Evolutionary conservation across 345 rosid species (phyloP).

Genomic region (Eucalyptus pumila): DNA sequence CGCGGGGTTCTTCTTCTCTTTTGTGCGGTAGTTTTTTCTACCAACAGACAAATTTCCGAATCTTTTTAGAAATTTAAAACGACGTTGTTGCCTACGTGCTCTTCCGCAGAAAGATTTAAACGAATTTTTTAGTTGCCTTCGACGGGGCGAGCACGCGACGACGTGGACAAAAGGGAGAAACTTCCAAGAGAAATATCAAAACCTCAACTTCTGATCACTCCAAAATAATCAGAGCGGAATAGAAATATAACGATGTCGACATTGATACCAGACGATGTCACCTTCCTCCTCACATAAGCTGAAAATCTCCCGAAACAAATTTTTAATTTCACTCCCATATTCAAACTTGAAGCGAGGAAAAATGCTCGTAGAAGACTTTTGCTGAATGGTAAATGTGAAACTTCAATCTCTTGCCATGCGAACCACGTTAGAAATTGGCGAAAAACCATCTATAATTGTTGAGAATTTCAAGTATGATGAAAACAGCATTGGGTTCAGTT

Average conservation of each 20-base stretch:
- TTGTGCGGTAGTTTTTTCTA: background rate
- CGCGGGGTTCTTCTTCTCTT: background rate
- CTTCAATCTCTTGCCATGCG: background rate
- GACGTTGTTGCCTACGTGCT: too few species aligned
- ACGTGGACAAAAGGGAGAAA: background rate
- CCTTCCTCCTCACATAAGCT: background rate
- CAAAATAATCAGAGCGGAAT: background rate
- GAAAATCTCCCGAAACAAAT: background rate
- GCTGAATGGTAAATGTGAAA: too few species aligned
- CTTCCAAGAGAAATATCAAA: background rate
- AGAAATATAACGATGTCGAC: too few species aligned
- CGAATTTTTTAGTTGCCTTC: background rate
- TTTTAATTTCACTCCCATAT: background rate
- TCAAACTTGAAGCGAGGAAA: background rate
- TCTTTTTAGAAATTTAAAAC: background rate
- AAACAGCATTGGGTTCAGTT: too few species aligned
- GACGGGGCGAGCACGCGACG: background rate
- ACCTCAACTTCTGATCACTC: background rate
- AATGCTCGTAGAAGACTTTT: background rate
- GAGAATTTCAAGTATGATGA: background rate
- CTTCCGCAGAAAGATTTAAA: background rate
- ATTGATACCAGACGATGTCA: background rate
- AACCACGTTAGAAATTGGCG: rapidly evolving
- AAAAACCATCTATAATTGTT: background rate
- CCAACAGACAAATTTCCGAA: background rate